Evolutionary conservation across 352 stramenopile genomes (phyloP).

Genomic region (Phytophthora macrochlamydospora): DNA sequence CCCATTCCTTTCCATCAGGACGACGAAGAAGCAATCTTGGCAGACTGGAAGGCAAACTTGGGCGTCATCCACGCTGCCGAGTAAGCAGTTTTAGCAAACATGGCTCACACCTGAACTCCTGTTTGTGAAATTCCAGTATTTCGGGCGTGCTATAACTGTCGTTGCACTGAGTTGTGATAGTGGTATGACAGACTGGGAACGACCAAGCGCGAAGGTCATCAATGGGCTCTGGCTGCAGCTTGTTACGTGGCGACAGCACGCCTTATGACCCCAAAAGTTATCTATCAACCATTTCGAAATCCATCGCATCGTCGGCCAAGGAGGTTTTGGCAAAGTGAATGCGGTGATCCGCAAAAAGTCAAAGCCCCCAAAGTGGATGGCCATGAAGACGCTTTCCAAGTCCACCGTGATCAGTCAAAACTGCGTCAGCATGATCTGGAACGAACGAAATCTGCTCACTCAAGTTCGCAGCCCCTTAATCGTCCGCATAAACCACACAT

Average conservation of each 20-base stretch:
- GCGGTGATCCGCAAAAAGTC: constrained; percentile 70
- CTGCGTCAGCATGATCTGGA: constrained; percentile 78
- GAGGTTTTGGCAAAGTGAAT: constrained; percentile 80
- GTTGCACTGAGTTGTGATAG: no score
- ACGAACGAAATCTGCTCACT: constrained; percentile 72
- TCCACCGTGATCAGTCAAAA: constrained; percentile 60
- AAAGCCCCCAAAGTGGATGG: constrained; percentile 57
- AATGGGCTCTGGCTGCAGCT: constrained; percentile 60
- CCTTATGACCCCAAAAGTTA: constrained; percentile 43
- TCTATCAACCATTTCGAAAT: constrained; percentile 68
- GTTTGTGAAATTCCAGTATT: not conserved
- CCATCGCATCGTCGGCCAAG: constrained; percentile 69
- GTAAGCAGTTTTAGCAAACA: no score
- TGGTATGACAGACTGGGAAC: not conserved
- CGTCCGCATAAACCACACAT: constrained; percentile 72
- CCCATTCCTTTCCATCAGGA: constrained; percentile 4
- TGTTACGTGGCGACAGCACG: constrained; percentile 7
- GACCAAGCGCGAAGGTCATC: not conserved
- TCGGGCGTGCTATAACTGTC: no score
- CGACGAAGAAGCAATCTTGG: constrained; percentile 19
- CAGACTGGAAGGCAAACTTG: constrained; percentile 28
- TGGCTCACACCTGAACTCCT: no score
- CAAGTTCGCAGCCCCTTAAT: constrained; percentile 52
- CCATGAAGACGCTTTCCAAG: constrained; percentile 77
- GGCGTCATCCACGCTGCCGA: not conserved